Conservation (phyloP, 306 rosid species). For the Comarum palustre region DNA sequence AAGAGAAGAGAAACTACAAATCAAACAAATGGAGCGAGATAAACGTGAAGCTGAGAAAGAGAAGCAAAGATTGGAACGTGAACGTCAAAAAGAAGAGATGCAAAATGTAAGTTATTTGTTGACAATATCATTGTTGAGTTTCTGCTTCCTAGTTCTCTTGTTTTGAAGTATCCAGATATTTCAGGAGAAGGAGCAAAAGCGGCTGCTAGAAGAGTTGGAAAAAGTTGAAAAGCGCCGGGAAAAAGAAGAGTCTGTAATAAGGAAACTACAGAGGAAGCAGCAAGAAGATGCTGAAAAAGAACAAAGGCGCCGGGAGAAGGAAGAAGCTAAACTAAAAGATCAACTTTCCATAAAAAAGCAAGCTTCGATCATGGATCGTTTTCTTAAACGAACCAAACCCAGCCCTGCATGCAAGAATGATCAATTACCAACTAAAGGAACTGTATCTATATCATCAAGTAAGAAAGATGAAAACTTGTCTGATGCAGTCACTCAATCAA, state of each 20-base stretch:
- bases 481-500: constrained; percentile 54
- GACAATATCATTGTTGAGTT: constrained; percentile 10
- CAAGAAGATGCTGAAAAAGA: constrained; percentile 71
- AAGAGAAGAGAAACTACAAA: constrained; percentile 57
- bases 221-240: constrained; percentile 51
- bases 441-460: constrained; percentile 28
- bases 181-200: constrained; percentile 57
- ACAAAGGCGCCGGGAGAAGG: constrained; percentile 68
- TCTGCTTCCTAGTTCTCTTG: background rate
- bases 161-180: constrained; percentile 21
- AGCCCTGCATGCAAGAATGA: constrained; percentile 35
- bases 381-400: constrained; percentile 62
- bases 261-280: constrained; percentile 63
- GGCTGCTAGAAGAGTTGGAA: constrained; percentile 45
- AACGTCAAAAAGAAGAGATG: constrained; percentile 46
- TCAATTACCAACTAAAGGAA: constrained; percentile 34
- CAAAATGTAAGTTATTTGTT: constrained; percentile 47
- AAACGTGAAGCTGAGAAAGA: constrained; percentile 63
- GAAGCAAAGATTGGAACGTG: constrained; percentile 48
- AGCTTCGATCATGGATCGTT: constrained; percentile 87
- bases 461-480: constrained; percentile 34
- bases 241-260: constrained; percentile 48
- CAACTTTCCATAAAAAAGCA: constrained; percentile 67
- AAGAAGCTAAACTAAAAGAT: constrained; percentile 65
- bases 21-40: constrained; percentile 66